phyloP scores from a whole-genome alignment of 495 filamentous ascomycete species.

The Penicillium robsamsonii region DNA sequence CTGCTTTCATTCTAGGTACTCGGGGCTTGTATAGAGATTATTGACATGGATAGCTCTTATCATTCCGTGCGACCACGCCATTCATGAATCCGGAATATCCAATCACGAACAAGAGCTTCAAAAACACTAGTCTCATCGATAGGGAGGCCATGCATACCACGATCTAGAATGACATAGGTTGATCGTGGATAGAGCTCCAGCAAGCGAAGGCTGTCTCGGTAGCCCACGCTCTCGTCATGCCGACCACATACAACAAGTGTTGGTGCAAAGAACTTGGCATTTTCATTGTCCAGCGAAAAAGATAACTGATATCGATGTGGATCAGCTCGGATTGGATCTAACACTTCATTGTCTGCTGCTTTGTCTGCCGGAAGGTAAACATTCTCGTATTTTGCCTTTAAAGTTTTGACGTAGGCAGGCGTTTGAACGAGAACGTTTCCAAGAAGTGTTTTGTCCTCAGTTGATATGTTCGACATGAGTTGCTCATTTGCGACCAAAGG shows the following conservation, averaged over 20 bases:
- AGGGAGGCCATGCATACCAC: constrained; percentile 32
- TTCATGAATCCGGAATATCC: constrained; percentile 26
- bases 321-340: constrained; percentile 30
- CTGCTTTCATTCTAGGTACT: no score
- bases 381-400: constrained; percentile 28
- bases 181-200: constrained; percentile 34
- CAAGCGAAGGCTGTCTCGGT: constrained; percentile 34
- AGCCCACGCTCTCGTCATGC: constrained; percentile 31
- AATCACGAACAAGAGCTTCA: constrained; percentile 34
- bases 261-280: constrained; percentile 28
- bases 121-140: constrained; percentile 33
- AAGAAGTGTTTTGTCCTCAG: constrained; percentile 26
- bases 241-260: constrained; percentile 32
- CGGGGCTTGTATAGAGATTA: neutral
- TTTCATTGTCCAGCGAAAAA: constrained; percentile 18
- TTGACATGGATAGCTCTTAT: neutral
- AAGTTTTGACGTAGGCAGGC: constrained; percentile 23
- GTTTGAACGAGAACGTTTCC: constrained; percentile 32
- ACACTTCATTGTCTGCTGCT: constrained; percentile 24
- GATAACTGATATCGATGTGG: constrained; percentile 30
- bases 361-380: constrained; percentile 22
- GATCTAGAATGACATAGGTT: constrained; percentile 32
- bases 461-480: constrained; percentile 25
- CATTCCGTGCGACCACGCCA: constrained; percentile 20
- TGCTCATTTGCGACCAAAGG: constrained; percentile 26